These are phyloP conservation scores for Vicia villosa DNA, from an alignment of 306 rosid genomes.

Conservation along the genomic window DNA sequence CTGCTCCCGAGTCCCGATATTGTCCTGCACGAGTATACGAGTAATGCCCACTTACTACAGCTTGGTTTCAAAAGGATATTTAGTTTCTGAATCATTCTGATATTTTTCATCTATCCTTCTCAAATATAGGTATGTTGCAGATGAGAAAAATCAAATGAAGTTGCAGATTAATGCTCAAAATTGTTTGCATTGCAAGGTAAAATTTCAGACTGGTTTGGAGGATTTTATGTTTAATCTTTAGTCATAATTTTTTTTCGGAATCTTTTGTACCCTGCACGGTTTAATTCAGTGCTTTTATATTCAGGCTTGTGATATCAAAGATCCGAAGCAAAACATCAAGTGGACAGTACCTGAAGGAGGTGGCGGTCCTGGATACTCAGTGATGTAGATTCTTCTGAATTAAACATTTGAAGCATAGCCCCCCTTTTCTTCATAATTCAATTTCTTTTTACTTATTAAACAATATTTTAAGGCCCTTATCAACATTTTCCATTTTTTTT, in stretches of 20 bases:
- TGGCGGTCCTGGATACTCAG: slow-evolving; percentile 85
- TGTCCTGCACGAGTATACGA: slow-evolving; percentile 97
- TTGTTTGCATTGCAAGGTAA: slow-evolving; percentile 98
- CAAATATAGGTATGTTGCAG: slow-evolving; percentile 62
- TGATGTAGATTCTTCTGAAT: no score
- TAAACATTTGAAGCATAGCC: no score
- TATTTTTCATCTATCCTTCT: slow-evolving; percentile 22
- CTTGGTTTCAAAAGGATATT: slow-evolving; percentile 32
- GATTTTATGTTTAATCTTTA: slow-evolving; percentile 1
- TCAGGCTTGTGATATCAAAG: slow-evolving; percentile 94
- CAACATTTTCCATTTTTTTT: no score
- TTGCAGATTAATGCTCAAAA: slow-evolving; percentile 94
- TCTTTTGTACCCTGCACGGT: not conserved
- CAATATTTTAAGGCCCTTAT: no score
- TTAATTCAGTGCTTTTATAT: slow-evolving; percentile 13
- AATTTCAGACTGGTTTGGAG: slow-evolving; percentile 9
- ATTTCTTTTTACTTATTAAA: no score
- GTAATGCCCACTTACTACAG: slow-evolving; percentile 49
- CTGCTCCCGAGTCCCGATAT: slow-evolving; percentile 83
- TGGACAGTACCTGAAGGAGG: slow-evolving; percentile 98
- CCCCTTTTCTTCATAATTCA: no score
- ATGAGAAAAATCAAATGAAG: slow-evolving; percentile 63
- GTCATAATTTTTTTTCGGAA: not conserved
- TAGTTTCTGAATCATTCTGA: slow-evolving; percentile 17
- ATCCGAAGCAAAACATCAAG: slow-evolving; percentile 82